Evolutionary conservation across 1,284 basidiomycete genomes (phyloP).

Genomic region (Sanghuangporus baumii): DNA sequence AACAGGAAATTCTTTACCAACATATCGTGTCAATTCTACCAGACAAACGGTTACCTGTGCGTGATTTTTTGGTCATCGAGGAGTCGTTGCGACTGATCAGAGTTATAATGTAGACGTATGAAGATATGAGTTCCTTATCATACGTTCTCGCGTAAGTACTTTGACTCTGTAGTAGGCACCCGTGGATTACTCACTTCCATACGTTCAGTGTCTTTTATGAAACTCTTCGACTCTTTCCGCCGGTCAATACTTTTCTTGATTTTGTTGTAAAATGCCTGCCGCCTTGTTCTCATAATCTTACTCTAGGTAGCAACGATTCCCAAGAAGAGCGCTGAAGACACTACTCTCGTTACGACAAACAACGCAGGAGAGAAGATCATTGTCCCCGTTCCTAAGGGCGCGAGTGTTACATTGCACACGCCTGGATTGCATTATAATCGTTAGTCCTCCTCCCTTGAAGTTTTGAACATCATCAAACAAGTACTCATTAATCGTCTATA

Average conservation of each 20-base stretch:
- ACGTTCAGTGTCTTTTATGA: conserved; percentile 33
- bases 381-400: conserved; percentile 42
- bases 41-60: conserved; percentile 21
- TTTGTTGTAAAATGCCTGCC: not conserved
- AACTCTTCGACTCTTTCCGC: conserved; percentile 36
- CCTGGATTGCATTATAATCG: conserved; percentile 41
- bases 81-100: not conserved
- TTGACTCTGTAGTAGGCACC: not conserved
- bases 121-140: conserved; percentile 15
- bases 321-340: conserved; percentile 44
- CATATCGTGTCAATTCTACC: conserved; percentile 35
- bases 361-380: conserved; percentile 31
- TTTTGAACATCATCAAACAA: not conserved
- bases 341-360: conserved; percentile 33
- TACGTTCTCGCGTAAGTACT: conserved; percentile 14
- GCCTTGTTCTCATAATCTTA: not conserved
- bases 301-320: conserved; percentile 39
- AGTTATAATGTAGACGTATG: conserved; percentile 11
- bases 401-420: conserved; percentile 34
- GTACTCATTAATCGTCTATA: conserved; percentile 20
- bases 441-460: conserved; percentile 21
- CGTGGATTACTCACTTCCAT: not conserved
- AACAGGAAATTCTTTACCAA: conserved; percentile 37
- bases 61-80: not conserved
- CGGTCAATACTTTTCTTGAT: conserved; percentile 10